These are phyloP conservation scores for Apiospora marii DNA, from an alignment of 2,329 filamentous ascomycete species.

Conservation along the genomic window DNA sequence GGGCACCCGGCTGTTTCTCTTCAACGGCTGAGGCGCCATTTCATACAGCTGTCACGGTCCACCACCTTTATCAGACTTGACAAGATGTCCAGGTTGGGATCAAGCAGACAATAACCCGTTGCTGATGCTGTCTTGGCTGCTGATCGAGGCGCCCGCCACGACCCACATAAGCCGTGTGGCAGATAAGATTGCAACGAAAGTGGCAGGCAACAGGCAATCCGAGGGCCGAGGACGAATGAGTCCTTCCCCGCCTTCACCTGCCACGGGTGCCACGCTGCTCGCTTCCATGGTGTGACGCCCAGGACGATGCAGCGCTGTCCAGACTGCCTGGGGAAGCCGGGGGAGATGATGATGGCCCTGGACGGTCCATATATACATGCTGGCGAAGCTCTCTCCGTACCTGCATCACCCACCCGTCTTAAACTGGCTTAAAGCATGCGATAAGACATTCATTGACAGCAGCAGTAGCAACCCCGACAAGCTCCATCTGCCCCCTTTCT, in stretches of 20 bases:
- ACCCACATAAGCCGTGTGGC: background rate
- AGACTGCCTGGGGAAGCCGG: background rate
- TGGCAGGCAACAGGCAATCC: constrained; percentile 4
- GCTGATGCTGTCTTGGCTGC: background rate
- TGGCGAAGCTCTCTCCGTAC: no score
- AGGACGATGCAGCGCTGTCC: background rate
- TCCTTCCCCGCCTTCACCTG: constrained; percentile 21
- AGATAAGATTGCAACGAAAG: background rate
- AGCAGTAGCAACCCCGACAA: background rate
- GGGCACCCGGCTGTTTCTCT: background rate
- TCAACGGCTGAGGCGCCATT: background rate
- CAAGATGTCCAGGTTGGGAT: background rate
- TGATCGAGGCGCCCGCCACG: background rate
- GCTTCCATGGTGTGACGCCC: background rate
- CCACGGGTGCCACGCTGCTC: background rate
- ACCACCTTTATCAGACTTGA: background rate
- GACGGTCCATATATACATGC: background rate
- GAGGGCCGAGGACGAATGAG: constrained; percentile 17
- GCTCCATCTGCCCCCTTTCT: background rate
- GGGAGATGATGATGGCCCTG: background rate
- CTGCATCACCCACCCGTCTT: background rate
- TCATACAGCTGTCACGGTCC: background rate
- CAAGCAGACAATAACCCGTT: background rate
- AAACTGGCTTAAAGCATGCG: background rate
- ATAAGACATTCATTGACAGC: background rate